A percentile compares a stretch with the other conserved stretches of the same genome.
Evolutionary conservation across 345 rosid species (phyloP).

Genomic region (Moringa oleifera): DNA sequence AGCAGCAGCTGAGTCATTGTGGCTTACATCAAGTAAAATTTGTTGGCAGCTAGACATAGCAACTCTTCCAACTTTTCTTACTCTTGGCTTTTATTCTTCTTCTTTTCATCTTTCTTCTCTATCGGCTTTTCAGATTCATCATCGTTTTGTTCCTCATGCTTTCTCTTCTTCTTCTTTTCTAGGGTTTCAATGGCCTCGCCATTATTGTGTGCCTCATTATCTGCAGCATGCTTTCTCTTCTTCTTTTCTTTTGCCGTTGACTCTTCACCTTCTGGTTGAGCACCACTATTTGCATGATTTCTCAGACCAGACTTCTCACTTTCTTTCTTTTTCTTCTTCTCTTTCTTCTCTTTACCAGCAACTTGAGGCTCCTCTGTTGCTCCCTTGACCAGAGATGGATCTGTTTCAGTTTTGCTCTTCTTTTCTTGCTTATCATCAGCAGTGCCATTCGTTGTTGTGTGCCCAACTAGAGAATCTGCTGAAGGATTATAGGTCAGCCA

Average conservation of each 20-base stretch:
- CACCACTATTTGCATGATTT: conserved; percentile 26
- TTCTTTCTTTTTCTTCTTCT: conserved; percentile 45
- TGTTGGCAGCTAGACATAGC: conserved; percentile 1
- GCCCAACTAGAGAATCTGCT: conserved; percentile 58
- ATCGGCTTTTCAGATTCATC: conserved; percentile 14
- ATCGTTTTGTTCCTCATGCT: conserved; percentile 15
- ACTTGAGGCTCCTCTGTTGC: conserved; percentile 15
- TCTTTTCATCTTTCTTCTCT: conserved; percentile 18
- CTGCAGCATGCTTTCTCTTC: conserved; percentile 36
- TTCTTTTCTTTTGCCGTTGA: conserved; percentile 41
- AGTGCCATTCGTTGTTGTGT: conserved; percentile 21
- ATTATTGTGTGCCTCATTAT: conserved; percentile 14
- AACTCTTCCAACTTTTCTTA: conserved; percentile 13
- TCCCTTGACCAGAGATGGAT: background rate
- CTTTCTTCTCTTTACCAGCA: conserved; percentile 27
- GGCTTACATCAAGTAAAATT: conserved; percentile 14
- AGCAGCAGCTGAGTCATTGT: background rate
- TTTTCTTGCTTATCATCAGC: conserved; percentile 20
- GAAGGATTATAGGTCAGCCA: conserved; percentile 72
- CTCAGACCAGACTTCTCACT: conserved; percentile 21
- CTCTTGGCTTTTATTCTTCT: conserved; percentile 32
- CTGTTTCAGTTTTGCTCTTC: conserved; percentile 24
- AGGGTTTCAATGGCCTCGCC: conserved; percentile 17
- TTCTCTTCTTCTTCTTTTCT: conserved; percentile 31
- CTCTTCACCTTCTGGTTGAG: conserved; percentile 26